phyloP scores from a whole-genome alignment of 2,329 filamentous ascomycete genomes.

The Leptographium galeiforme region DNA sequence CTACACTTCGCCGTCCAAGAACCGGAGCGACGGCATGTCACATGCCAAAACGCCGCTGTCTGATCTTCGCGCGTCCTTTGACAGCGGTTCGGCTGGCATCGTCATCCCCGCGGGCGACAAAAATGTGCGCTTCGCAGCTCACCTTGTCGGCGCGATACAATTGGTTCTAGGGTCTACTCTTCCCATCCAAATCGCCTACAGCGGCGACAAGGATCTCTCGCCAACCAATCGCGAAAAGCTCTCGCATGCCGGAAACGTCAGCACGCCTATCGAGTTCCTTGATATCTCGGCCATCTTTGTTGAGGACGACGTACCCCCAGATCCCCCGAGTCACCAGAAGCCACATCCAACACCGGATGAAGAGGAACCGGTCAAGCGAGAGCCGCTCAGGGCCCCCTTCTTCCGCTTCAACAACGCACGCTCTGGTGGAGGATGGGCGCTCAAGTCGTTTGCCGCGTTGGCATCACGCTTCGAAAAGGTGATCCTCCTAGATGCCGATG shows the following conservation, averaged over 20 bases:
- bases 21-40: not conserved
- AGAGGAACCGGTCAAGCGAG: not conserved
- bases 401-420: not conserved
- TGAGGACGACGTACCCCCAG: not conserved
- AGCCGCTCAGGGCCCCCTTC: not conserved
- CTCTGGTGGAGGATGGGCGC: conserved; percentile 1
- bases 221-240: not conserved
- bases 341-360: not conserved
- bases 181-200: conserved; percentile 3
- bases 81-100: not conserved
- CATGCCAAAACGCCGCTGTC: not conserved
- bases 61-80: not conserved
- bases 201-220: conserved; percentile 2
- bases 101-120: conserved; percentile 2
- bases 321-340: not conserved
- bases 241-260: not conserved
- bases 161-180: not conserved
- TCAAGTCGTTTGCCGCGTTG: conserved; percentile 5
- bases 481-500: conserved; percentile 3
- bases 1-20: not conserved
- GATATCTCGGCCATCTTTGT: not conserved
- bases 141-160: not conserved
- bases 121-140: not conserved
- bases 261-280: not conserved
- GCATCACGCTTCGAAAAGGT: conserved; percentile 3